Percentiles rank a stretch among this genome's conserved stretches.
Conservation (phyloP, 495 filamentous ascomycete genomes). For the Neurospora intermedia region DNA sequence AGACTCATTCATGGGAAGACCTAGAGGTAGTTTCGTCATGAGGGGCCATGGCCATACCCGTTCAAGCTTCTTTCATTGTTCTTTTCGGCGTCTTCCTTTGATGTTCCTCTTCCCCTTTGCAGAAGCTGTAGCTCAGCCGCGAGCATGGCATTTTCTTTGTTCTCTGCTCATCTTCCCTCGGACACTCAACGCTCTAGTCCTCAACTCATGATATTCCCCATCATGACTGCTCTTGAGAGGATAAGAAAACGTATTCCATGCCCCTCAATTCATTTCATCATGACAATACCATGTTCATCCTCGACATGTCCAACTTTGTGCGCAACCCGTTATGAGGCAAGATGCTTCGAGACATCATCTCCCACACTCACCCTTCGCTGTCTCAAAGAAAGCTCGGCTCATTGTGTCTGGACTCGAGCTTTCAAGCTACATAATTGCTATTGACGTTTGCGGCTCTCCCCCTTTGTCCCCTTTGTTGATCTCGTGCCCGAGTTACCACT, state of each 20-base stretch:
- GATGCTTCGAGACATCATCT: too few species aligned
- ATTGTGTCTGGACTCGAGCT: background rate
- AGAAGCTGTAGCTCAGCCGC: background rate
- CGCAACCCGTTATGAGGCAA: too few species aligned
- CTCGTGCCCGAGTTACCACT: background rate
- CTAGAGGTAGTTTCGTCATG: background rate
- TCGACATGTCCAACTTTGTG: too few species aligned
- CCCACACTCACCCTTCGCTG: too few species aligned
- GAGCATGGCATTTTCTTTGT: background rate
- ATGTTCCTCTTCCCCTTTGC: background rate
- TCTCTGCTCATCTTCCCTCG: background rate
- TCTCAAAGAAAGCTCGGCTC: background rate
- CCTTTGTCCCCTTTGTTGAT: background rate
- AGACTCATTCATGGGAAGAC: background rate
- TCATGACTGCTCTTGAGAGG: background rate
- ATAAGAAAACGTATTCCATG: too few species aligned
- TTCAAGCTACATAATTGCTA: background rate
- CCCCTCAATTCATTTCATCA: too few species aligned
- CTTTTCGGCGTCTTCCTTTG: background rate
- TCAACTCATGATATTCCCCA: background rate
- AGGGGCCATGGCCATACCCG: background rate
- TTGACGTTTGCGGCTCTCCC: background rate
- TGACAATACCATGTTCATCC: too few species aligned
- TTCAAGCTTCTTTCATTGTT: background rate
- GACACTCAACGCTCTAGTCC: background rate